These are phyloP conservation scores for Diaporthe sp. DNA, from an alignment of 2,329 filamentous ascomycete species.

Conservation along the genomic window DNA sequence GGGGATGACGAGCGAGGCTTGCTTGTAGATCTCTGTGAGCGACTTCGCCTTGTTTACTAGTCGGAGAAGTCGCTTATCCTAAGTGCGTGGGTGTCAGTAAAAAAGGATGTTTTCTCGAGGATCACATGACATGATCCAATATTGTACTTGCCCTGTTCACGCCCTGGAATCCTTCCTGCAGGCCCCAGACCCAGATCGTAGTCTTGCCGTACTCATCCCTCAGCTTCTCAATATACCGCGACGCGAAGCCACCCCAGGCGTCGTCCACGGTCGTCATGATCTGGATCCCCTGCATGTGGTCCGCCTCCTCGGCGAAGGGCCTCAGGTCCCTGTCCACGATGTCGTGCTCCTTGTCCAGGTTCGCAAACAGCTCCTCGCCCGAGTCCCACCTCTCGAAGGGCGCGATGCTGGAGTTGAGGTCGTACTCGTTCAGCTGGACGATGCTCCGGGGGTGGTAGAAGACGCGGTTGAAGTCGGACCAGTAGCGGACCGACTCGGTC, in stretches of 20 bases:
- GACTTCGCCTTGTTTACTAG: conserved; percentile 82
- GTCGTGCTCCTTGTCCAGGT: conserved; percentile 84
- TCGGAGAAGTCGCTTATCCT: conserved; percentile 75
- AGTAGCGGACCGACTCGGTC: conserved; percentile 85
- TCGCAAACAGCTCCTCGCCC: conserved; percentile 82
- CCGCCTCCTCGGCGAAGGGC: conserved; percentile 91
- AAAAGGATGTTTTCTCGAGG: background rate
- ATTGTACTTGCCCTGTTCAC: conserved; percentile 63
- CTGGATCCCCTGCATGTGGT: conserved; percentile 91
- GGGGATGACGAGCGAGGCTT: conserved; percentile 84
- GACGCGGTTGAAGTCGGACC: conserved; percentile 94
- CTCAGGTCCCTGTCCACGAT: conserved; percentile 91
- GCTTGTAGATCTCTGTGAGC: conserved; percentile 75
- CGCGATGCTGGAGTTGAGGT: conserved; percentile 83
- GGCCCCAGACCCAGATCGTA: conserved; percentile 87
- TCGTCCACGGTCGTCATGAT: conserved; percentile 80
- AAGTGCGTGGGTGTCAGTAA: background rate
- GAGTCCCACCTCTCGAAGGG: conserved; percentile 84
- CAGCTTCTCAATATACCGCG: conserved; percentile 81
- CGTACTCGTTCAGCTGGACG: conserved; percentile 88
- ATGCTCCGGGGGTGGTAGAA: conserved; percentile 93
- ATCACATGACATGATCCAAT: background rate
- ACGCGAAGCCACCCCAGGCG: conserved; percentile 84
- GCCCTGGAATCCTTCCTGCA: conserved; percentile 73
- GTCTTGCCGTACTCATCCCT: conserved; percentile 93